A percentile compares a stretch with the other conserved stretches of the same genome.
phyloP scores from a whole-genome alignment of 331 rosid genomes.

The Arachis monticola region DNA sequence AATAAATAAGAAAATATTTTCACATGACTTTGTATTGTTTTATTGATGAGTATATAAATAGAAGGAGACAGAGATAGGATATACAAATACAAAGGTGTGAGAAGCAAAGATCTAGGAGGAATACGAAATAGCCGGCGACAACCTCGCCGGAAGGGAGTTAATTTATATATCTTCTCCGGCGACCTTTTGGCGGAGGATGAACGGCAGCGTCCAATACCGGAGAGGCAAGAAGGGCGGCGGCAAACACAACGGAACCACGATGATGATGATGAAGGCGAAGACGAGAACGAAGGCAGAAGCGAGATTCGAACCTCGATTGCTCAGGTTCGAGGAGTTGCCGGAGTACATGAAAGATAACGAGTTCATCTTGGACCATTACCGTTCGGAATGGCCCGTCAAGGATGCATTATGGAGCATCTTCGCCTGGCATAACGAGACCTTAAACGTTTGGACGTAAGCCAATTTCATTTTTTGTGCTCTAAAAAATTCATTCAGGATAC shows the following conservation, averaged over 20 bases:
- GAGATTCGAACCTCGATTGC: conserved; percentile 48
- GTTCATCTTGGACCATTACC: conserved; percentile 72
- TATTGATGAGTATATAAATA: conserved; percentile 33
- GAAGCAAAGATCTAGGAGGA: conserved; percentile 7
- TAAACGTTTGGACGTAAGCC: conserved; percentile 82
- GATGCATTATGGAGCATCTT: conserved; percentile 69
- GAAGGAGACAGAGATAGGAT: neutral
- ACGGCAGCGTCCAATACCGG: conserved; percentile 15
- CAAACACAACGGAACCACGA: neutral
- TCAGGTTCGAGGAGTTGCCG: conserved; percentile 73
- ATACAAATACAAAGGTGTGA: neutral
- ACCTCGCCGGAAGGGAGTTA: conserved; percentile 37
- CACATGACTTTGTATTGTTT: neutral
- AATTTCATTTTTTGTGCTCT: neutral
- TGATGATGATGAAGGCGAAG: neutral
- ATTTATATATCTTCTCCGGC: conserved; percentile 24
- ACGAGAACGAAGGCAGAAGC: neutral
- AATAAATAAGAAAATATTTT: too few relatives aligned
- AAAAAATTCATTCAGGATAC: too few relatives aligned
- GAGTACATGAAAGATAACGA: conserved; percentile 85
- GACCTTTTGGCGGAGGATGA: conserved; percentile 32
- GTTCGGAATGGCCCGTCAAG: conserved; percentile 86
- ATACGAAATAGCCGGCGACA: neutral
- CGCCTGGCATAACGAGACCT: conserved; percentile 86
- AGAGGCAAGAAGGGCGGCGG: neutral